Conservation (phyloP, 768 basidiomycete species). For the Collybia mongolica region DNA sequence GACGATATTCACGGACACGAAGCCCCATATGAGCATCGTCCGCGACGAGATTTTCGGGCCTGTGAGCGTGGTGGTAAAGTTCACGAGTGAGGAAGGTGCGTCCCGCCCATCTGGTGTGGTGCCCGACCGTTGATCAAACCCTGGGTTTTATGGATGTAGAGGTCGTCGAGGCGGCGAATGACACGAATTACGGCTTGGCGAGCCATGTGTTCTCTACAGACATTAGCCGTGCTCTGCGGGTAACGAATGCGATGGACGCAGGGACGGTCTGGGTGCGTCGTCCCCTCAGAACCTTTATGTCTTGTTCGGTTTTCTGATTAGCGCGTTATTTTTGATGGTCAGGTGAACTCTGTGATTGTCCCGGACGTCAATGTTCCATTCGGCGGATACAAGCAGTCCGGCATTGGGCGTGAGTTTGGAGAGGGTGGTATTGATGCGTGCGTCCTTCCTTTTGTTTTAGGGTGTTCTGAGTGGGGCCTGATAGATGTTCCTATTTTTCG, state of each 20-base stretch:
- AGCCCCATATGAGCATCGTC: conserved; percentile 60
- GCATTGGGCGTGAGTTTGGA: conserved; percentile 81
- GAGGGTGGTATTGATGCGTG: conserved; percentile 67
- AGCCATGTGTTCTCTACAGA: conserved; percentile 51
- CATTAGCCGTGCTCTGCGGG: conserved; percentile 33
- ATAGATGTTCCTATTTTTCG: not conserved
- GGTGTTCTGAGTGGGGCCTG: too few relatives aligned
- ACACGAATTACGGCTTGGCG: conserved; percentile 50
- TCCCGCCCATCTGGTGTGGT: not conserved
- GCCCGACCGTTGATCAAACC: not conserved
- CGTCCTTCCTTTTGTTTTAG: conserved; percentile 12
- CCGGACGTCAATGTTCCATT: conserved; percentile 63
- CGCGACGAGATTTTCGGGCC: conserved; percentile 69
- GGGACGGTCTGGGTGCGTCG: conserved; percentile 58
- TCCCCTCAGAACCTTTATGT: not conserved
- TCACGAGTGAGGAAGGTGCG: conserved; percentile 44
- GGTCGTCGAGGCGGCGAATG: conserved; percentile 46
- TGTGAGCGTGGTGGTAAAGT: conserved; percentile 64
- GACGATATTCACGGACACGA: conserved; percentile 65
- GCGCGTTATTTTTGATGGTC: too few relatives aligned
- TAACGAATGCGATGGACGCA: conserved; percentile 55
- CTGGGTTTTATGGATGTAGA: not conserved
- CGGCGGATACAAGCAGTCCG: conserved; percentile 81
- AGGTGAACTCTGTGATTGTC: conserved; percentile 44
- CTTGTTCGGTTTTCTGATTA: not conserved